Base-by-base conservation (phyloP, 441 rosid genomes). In the Arabidopsis hybrid region DNA sequence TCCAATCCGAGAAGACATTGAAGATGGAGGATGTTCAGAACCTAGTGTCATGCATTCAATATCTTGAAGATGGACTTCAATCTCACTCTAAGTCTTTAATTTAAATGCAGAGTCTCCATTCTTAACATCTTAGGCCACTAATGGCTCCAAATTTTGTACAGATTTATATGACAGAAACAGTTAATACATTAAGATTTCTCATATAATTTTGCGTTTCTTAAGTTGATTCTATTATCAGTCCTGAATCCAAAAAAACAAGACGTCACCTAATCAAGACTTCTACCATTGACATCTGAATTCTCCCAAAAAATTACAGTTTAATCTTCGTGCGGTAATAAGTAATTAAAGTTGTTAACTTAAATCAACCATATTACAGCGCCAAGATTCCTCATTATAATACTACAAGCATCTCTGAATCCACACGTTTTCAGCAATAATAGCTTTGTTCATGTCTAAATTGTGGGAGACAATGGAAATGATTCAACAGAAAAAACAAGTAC, bases 31-130 rank as follows among this genome's bases (percentile, higher is more conserved):
- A 74, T 21, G 53, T 78, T 9, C 86, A 81, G 58, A 75, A 5
- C 18, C 55, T 84, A 65, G 85, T 83, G 11, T 14, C 65, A 31
- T 72, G 82, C 75, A 81, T 85, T 79, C 81, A 79, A 79, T 81
- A 83, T 78, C 71, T 88, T 32, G 79, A 82, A 64, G 80, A 81
- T 63, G 85, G 79, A 51, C 32, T 71, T 50, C 83, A 82, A 5
- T 49, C 62, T 42, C 75, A 85, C 1, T 79, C 76, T 7, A 81
- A 84, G 72, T 46, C 78, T 8, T 17, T 85, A 73, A 83, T 21
- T 88, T 63, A 85, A 85, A 78, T 69, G 79, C 10, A 83, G 87
- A 76, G 85, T 79, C 40, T 76, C 85, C 1, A 47, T 82, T 63
- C 87, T 83, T 29, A 87, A 83, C 64, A 64, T 52, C 47, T 60